phyloP scores from a whole-genome alignment of 2,329 filamentous ascomycete genomes.

The Malbranchea zuffiana region DNA sequence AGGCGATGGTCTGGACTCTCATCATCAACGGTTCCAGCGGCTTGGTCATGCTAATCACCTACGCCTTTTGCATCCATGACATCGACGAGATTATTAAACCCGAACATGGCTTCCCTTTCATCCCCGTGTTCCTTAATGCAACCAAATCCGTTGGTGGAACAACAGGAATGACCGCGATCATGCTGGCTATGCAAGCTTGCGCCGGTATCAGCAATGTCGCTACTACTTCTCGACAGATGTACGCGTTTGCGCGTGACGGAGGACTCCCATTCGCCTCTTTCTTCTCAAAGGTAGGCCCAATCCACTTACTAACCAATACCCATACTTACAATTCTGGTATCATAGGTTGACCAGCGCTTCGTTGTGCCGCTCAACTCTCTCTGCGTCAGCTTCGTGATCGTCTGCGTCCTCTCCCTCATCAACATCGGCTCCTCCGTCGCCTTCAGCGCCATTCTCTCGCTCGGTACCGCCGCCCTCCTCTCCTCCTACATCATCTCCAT shows the following conservation, averaged over 20 bases:
- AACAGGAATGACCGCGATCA: constrained; percentile 22
- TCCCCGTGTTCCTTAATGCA: constrained; percentile 36
- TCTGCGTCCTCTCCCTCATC: constrained; percentile 36
- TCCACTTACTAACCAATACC: not conserved
- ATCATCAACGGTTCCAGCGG: constrained; percentile 28
- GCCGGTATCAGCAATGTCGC: constrained; percentile 25
- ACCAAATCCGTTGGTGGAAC: constrained; percentile 31
- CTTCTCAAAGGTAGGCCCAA: constrained; percentile 11
- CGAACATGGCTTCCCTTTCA: constrained; percentile 29
- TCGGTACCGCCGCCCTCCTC: constrained; percentile 30
- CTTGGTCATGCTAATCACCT: constrained; percentile 27
- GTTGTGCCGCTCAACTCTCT: constrained; percentile 22
- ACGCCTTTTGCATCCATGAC: constrained; percentile 27
- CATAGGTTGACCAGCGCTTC: constrained; percentile 10
- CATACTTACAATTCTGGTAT: not conserved
- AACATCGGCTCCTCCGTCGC: constrained; percentile 39
- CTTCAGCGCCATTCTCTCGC: constrained; percentile 34
- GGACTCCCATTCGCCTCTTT: constrained; percentile 24
- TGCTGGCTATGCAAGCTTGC: constrained; percentile 23
- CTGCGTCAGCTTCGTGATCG: constrained; percentile 20
- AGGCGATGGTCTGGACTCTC: constrained; percentile 26
- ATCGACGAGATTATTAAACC: constrained; percentile 23
- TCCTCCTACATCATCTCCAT: constrained; percentile 38
- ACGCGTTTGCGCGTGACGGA: constrained; percentile 28
- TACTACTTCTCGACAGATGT: constrained; percentile 24